A percentile compares a stretch with the other conserved stretches of the same genome.
These are phyloP conservation scores for Fimicolochytrium jonesii DNA, from an alignment of 192 early-diverging fungal species.

Conservation along the genomic window DNA sequence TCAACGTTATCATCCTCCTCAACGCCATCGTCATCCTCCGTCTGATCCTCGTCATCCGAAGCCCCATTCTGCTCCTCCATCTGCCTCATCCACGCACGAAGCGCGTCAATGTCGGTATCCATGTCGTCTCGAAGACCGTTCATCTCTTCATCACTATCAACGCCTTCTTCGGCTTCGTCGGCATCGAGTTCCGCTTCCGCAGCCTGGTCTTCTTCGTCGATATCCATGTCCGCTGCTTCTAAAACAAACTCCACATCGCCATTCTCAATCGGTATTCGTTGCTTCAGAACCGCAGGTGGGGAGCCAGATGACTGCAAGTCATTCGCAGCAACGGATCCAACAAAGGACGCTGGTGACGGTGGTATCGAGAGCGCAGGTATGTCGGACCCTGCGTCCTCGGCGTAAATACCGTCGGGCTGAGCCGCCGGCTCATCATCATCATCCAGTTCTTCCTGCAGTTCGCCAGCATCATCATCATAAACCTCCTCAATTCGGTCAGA, in stretches of 20 bases:
- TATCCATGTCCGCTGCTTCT: slow-evolving; percentile 2
- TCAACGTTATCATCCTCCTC: too few species aligned
- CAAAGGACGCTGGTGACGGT: too few species aligned
- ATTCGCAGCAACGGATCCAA: too few species aligned
- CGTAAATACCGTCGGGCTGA: too few species aligned
- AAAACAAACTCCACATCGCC: slow-evolving; percentile 20
- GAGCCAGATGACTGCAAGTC: too few species aligned
- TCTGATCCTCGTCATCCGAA: slow-evolving; percentile 66
- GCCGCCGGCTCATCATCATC: slow-evolving; percentile 13
- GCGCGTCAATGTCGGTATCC: slow-evolving; percentile 75
- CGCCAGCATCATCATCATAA: slow-evolving; percentile 23
- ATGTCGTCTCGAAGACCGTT: slow-evolving; percentile 64
- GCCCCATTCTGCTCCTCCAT: slow-evolving; percentile 48
- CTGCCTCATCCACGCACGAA: slow-evolving; percentile 68
- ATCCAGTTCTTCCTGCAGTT: slow-evolving; percentile 8
- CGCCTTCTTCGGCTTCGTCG: slow-evolving; percentile 17
- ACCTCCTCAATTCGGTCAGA: slow-evolving; percentile 8
- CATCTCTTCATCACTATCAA: slow-evolving; percentile 19
- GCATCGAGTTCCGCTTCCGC: slow-evolving; percentile 30
- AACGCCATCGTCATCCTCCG: slow-evolving; percentile 36
- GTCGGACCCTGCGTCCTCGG: too few species aligned
- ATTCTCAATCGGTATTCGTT: too few species aligned
- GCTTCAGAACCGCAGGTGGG: too few species aligned
- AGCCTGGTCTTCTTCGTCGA: slow-evolving; percentile 7
- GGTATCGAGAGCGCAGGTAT: too few species aligned